These are phyloP conservation scores for Pseudozyma hubeiensis DNA, from an alignment of 1,284 basidiomycete genomes.

Conservation along the genomic window DNA sequence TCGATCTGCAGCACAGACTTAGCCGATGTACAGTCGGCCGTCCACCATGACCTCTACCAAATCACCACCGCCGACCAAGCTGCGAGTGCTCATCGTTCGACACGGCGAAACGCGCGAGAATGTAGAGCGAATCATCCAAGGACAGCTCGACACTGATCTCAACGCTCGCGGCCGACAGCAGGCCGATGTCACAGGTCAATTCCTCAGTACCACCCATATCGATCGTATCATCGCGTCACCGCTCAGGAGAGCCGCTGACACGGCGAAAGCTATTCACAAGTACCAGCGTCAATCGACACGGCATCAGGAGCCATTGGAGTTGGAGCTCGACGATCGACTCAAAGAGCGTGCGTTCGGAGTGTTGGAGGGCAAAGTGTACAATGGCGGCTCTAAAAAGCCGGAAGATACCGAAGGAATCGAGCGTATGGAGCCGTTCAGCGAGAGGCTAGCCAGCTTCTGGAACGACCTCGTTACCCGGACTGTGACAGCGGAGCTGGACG, in stretches of 20 bases:
- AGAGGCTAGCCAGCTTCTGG: slow-evolving; percentile 56
- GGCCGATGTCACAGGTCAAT: slow-evolving; percentile 51
- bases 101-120: slow-evolving; percentile 67
- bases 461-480: slow-evolving; percentile 46
- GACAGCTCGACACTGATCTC: slow-evolving; percentile 65
- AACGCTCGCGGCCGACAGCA: slow-evolving; percentile 57
- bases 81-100: slow-evolving; percentile 59
- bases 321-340: slow-evolving; percentile 56
- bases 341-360: slow-evolving; percentile 64
- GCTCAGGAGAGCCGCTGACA: slow-evolving; percentile 52
- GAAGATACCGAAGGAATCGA: slow-evolving; percentile 63
- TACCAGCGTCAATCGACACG: slow-evolving; percentile 9
- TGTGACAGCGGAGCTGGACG: not conserved
- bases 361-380: slow-evolving; percentile 59
- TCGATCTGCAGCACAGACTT: no score
- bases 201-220: slow-evolving; percentile 45
- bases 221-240: slow-evolving; percentile 62
- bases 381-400: slow-evolving; percentile 42
- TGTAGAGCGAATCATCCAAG: slow-evolving; percentile 65
- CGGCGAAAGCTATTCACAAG: slow-evolving; percentile 30
- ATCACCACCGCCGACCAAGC: slow-evolving; percentile 4
- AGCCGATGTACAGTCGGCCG: no score
- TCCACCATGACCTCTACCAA: not conserved
- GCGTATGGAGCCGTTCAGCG: slow-evolving; percentile 39
- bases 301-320: not conserved